Base-by-base conservation (phyloP, 768 basidiomycete genomes). In the Strobilomyces dryophilus region DNA sequence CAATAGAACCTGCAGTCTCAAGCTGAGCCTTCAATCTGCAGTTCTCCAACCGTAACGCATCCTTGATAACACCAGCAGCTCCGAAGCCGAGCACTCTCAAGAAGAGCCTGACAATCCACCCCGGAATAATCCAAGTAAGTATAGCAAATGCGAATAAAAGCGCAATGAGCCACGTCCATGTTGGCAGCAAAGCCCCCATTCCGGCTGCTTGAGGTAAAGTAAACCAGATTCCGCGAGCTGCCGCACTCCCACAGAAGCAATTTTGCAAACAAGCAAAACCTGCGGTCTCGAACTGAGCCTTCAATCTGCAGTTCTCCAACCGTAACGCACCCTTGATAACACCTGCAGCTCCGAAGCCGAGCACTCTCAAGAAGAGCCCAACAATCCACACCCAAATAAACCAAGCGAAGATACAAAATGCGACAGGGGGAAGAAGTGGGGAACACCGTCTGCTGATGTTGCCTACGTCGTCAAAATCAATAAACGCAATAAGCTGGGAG, bases 21-120 rank as follows among this genome's bases (percentile, higher is more conserved):
- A 31, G 10, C 5, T 44, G 29, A 44, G 27, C 21, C 24, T 27
- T 10, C 11, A 5, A 34, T 34, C 34, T 34, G 11, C 17, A n/a
- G 98, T 45, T 12, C 5, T 12, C 9, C 11, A 12, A 12, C 15
- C 14, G 14, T 0, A 15, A 21, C 10, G 9, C 14, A 61, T 60
- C 53, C 47, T 54, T 54, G n/a, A 58, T 17, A 12, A 45, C 50
- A 1, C 59, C 60, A 0, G 11, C 7, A 35, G 60, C 53, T n/a
- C 60, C 56, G 4, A 61, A 62, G 17, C 60, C 60, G 32, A 61
- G 40, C 17, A 51, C 3, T 1, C 39, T 31, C 4, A 61, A 9
- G 8, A 62, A 45, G 5, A 45, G 60, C 11, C 26, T 1, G 5
- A 59, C 45, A 4, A 55, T 52, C 60, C 60, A 62, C 26, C 58